phyloP scores from a whole-genome alignment of 176 grass and related monocot species.

The Cocos nucifera region DNA sequence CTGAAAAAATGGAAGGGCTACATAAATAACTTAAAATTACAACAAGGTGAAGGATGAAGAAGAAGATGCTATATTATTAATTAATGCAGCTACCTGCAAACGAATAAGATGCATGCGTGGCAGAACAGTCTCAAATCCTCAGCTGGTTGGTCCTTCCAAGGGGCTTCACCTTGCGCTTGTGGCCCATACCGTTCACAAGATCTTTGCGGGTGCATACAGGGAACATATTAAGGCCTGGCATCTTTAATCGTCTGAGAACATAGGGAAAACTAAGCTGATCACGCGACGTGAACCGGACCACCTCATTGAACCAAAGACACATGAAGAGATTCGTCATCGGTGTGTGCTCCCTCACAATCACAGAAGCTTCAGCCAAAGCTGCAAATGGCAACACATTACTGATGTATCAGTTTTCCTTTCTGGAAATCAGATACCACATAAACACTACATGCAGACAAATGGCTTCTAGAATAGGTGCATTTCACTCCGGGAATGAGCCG shows the following conservation, averaged over 20 bases:
- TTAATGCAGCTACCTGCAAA: too few species aligned
- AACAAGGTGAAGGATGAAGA: too few species aligned
- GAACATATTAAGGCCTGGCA: conserved; percentile 58
- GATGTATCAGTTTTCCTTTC: conserved; percentile 1
- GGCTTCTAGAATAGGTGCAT: too few species aligned
- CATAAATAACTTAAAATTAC: too few species aligned
- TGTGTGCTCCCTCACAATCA: conserved; percentile 78
- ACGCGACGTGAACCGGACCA: conserved; percentile 64
- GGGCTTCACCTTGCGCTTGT: conserved; percentile 70
- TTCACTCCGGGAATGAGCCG: too few species aligned
- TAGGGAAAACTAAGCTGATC: conserved; percentile 98
- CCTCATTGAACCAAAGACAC: conserved; percentile 96
- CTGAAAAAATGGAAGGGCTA: too few species aligned
- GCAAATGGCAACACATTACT: conserved; percentile 26
- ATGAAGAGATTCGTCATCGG: conserved; percentile 74
- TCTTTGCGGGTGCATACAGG: conserved; percentile 77
- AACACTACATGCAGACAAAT: too few species aligned
- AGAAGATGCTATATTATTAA: too few species aligned
- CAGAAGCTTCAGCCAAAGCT: conserved; percentile 78
- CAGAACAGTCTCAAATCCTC: conserved; percentile 6
- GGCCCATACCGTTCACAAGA: conserved; percentile 71
- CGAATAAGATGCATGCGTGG: not conserved
- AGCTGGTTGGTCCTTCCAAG: conserved; percentile 38
- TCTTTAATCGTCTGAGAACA: conserved; percentile 38
- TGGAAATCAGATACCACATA: too few species aligned